These are phyloP conservation scores for Chaetomiaceae sp. DNA, from an alignment of 2,329 filamentous ascomycete genomes.

Conservation along the genomic window DNA sequence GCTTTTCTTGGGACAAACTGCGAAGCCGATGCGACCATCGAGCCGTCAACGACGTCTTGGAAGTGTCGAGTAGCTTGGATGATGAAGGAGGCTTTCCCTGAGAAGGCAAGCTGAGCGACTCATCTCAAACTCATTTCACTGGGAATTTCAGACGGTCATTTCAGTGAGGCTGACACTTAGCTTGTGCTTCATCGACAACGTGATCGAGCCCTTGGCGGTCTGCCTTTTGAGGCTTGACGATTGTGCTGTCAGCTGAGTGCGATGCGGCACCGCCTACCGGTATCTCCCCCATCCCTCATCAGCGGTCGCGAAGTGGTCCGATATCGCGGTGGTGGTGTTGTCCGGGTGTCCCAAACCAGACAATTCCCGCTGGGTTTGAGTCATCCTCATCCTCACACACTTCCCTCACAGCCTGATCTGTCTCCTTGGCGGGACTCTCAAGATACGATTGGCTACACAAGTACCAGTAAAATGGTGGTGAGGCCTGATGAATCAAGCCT, in stretches of 20 bases:
- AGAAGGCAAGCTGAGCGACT: neutral
- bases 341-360: neutral
- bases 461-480: neutral
- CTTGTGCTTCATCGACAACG: neutral
- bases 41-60: no score
- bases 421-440: neutral
- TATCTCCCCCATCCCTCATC: neutral
- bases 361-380: constrained; percentile 12
- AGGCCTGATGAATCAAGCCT: neutral
- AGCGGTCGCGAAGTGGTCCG: constrained; percentile 7
- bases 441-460: neutral
- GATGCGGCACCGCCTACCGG: neutral
- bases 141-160: no score
- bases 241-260: neutral
- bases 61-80: no score
- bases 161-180: neutral
- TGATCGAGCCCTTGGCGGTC: neutral
- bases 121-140: neutral
- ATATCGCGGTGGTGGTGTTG: constrained; percentile 14
- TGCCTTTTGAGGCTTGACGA: neutral
- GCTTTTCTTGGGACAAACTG: no score
- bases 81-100: neutral
- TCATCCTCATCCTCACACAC: constrained; percentile 16
- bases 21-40: no score
- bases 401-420: no score